Base-by-base conservation (phyloP, 2,329 filamentous ascomycete genomes). In the Metarhizium album region DNA sequence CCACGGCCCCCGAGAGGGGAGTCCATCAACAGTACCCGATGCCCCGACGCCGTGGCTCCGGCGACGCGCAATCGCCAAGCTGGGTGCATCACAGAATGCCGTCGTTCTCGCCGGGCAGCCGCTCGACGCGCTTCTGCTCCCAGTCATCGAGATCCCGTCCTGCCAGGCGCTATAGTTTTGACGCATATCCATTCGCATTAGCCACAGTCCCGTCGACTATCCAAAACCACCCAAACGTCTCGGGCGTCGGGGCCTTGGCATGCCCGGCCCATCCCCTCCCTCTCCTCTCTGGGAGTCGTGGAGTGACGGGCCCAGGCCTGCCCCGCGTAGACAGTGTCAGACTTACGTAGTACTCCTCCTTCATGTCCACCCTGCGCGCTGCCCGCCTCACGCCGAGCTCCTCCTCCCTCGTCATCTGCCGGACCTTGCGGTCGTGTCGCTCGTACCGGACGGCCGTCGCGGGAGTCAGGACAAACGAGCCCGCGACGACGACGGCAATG, bases 361-460 rank as follows among this genome's bases (percentile, higher is more conserved):
- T 83, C 74, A 88, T 86, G 71, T 86, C 86, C 55, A 90, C 83
- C 67, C 79, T 87, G 57, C 83, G 77, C 57, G 76, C 79, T 48
- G 72, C 74, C 68, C 83, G 85, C 48, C 87, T 84, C 49, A 97
- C 76, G 13, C 88, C 84, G 65, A 98, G 74, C 60, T 88, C 87
- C 67, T 98, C 90, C 53, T 96, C 87, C 60, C 86, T 82, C 53
- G 80, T 86, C 71, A 97, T 69, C 70, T 90, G 86, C 61, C 86
- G 80, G 53, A 96, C 88, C 71, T 88, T 91, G 55, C 89, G 82
- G 66, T 98, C 93, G 63, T 96, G 83, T 55, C 87, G 82, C 71
- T 98, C 93, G 70, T 97, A 98, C 52, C 94, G 81, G 46, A 98
- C 75, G 14, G 94, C 93, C 22, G 94, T 91, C 4, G 91, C 93